Conservation (phyloP, 192 early-diverging fungal genomes). For the Coemansia sp. region DNA sequence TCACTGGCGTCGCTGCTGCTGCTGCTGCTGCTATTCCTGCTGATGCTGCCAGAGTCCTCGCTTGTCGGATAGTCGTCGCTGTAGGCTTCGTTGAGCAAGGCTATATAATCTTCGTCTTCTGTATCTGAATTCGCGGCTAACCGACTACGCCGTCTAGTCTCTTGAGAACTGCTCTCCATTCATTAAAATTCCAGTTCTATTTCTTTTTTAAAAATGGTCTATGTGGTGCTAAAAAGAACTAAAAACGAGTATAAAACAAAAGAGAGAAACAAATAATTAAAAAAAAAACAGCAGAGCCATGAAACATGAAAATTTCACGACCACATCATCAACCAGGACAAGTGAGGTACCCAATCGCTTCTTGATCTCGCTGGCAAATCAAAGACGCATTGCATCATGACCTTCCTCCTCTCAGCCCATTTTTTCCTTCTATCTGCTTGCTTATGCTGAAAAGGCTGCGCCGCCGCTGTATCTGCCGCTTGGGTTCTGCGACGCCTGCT, state of each 20-base stretch:
- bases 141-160: not conserved
- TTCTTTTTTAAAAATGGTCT: not conserved
- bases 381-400: no score
- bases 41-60: not conserved
- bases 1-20: no score
- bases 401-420: no score
- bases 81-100: not conserved
- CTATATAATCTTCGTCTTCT: not conserved
- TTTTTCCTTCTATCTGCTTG: not conserved
- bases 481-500: not conserved
- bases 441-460: conserved; percentile 6
- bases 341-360: not conserved
- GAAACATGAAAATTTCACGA: no score
- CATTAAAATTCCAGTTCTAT: not conserved
- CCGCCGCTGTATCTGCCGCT: conserved; percentile 13
- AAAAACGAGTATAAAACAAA: not conserved
- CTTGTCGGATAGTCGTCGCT: not conserved
- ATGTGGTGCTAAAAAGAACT: not conserved
- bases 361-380: not conserved
- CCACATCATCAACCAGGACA: no score
- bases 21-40: not conserved
- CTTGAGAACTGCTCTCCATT: not conserved
- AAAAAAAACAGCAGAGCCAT: no score
- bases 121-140: not conserved
- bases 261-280: not conserved